Evolutionary conservation across 75 land plant species (phyloP), one percentile per base, ranked within the genome.

Genomic region (Ceratopteris richardii): DNA sequence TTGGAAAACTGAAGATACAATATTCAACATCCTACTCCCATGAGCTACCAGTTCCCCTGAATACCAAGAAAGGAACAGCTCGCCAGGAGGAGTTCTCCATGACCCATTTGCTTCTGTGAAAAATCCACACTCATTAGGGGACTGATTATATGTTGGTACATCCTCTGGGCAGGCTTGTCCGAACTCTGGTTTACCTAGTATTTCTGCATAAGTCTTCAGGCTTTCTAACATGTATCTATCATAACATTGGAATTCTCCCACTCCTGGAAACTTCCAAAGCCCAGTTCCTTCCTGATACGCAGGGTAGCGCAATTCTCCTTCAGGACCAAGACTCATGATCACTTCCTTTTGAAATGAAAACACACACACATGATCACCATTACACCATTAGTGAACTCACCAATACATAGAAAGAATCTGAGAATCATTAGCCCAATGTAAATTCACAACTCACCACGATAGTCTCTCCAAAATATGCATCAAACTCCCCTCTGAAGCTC

Each of bases 201-300:
- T 61, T 63, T 80, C 81, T 20, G 89, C 80, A 48, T 81, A 77
- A 26, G 66, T 61, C 69, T 79, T 84, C 31, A 88, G 79, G 29
- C 68, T 63, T 27, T 54, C 61, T 16, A 88, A 75, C 81, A 82
- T 75, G 72, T 88, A 56, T 53, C 72, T 77, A 48, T 88, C 90
- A 68, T 82, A 82, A 68, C 94, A 88, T 58, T 85, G 89, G 39
- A 88, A 88, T 47, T 88, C 89, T 40, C 94, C 94, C 1, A 78
- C 71, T 21, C 89, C 94, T 12, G 60, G 33, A 46, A 62, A 67
- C 44, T 54, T 65, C 78, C 68, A 56, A 28, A 59, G 41, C 14
- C 70, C 70, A 59, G 7, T 44, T 66, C 17, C 23, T 12, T 30
- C 40, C 48, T 61, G 51, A 54, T 29, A 54, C 1, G 88, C 77